Base-by-base conservation (phyloP, 495 filamentous ascomycete species). In the Amphirosellinia nigrospora region DNA sequence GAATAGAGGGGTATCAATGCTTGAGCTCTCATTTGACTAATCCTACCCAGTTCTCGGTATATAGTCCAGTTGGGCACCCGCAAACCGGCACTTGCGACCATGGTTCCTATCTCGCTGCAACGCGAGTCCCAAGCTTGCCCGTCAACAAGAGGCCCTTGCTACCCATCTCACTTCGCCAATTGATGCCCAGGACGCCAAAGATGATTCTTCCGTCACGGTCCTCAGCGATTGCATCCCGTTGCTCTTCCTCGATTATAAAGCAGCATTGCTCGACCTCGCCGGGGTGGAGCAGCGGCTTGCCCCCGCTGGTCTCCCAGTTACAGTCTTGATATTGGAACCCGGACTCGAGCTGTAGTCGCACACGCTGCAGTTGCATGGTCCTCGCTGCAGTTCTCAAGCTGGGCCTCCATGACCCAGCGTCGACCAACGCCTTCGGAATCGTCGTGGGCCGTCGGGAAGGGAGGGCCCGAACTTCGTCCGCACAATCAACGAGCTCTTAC, bases 241-340 rank as follows among this genome's bases (percentile, higher is more conserved):
- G 81, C 69, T 88, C 82, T 78, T 95, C 90, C 74, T 94, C 88
- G 11, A 99, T 84, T 23, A 96, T 76, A 76, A 97, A 99, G 58
- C 93, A 94, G 61, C 97, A 92, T 80, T 99, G 96, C 74, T 94
- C 86, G 45, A 97, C 89, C 84, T 98, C 96, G 45, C 91, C 88
- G 7, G 93, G 92, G 76, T 90, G 92, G 70, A 99, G 79, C 50
- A 92, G 88, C 36, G 93, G 93, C 71, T 83, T 84, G 69, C 72
- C 74, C 62, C 75, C 74, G 56, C 71, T 87, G 78, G 70, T 75
- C 48, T 82, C 82, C 85, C 86, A 87, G 56, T 90, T 89, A 34
- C 85, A 80, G 50, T 82, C 83, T 36, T 74, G 76, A 63, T 80
- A 83, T 69, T 73, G 77, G 66, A 87, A 79, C 50, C 86, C 83